Evolutionary conservation across 352 stramenopile species (phyloP), one percentile per base, ranked within the genome.

Genomic region (Thalassiosira exigua): DNA sequence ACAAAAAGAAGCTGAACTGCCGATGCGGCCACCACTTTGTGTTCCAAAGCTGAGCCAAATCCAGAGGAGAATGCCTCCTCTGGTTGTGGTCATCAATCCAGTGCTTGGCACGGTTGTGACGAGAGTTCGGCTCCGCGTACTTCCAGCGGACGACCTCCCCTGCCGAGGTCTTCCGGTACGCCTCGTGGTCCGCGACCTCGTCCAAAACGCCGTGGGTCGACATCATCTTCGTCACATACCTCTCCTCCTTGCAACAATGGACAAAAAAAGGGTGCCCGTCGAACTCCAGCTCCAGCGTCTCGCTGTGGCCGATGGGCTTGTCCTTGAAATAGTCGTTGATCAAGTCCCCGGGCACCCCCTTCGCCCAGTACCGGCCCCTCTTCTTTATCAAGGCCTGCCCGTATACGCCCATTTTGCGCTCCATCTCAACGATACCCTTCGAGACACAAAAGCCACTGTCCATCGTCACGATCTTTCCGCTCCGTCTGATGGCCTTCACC

Each of bases 11-110:
- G 12, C 46, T 11, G 72, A 85, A 82, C 11, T 71, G 44, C 4
- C 59, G 1, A 1, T 60, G 26, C 29, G 59, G 42, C 78, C 79
- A 86, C 14, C 67, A 5, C 22, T 54, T 32, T 17, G 79, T 82
- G 5, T 11, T 56, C 79, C 66, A 83, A 9, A 32, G 70, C 1
- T 66, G 50, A 33, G 80, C 79, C 14, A 86, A 26, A 3, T 24
- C 48, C 4, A 60, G 39, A 11, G 51, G n/a, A 22, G 26, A 24
- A 44, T 83, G 66, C 0, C 68, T 14, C 19, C 62, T 22, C 62
- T 69, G 70, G 62, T 83, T 86, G 50, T 83, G 62, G 41, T 80
- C 58, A 60, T 86, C 68, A 51, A 86, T 64, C 5, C 29, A 29
- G 52, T 81, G 46, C 3, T 56, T 29, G 30, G 69, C 80, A 24